Evolutionary conservation across 1,284 basidiomycete genomes (phyloP).

Genomic region (Neotropicomus parvogracilis): DNA sequence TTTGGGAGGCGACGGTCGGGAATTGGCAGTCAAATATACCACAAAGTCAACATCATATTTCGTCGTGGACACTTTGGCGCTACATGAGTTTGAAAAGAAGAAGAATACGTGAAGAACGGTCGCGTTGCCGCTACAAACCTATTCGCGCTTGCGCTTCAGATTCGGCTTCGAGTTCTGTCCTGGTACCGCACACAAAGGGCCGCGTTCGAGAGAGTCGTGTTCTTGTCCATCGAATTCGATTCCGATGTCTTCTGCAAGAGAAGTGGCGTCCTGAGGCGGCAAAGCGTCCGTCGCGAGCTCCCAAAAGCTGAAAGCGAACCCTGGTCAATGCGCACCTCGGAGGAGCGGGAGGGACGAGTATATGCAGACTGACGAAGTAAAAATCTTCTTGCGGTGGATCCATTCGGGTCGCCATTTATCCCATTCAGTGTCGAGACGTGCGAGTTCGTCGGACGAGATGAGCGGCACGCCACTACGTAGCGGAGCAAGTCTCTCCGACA

Average conservation of each 20-base stretch:
- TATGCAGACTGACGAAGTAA: slow-evolving; percentile 49
- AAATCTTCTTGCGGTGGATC: slow-evolving; percentile 64
- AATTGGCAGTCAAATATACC: too few species aligned
- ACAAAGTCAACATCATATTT: too few species aligned
- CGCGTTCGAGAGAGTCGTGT: slow-evolving; percentile 46
- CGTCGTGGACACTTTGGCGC: not conserved
- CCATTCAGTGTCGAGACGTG: slow-evolving; percentile 64
- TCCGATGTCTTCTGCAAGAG: slow-evolving; percentile 68
- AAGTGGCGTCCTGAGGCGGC: slow-evolving; percentile 56
- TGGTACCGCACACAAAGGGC: slow-evolving; percentile 18
- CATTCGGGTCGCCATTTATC: slow-evolving; percentile 68
- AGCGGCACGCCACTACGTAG: slow-evolving; percentile 63
- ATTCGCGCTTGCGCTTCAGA: slow-evolving; percentile 32
- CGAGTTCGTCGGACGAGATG: slow-evolving; percentile 63
- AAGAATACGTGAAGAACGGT: not conserved
- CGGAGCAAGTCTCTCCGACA: slow-evolving; percentile 52
- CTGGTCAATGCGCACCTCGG: too few species aligned
- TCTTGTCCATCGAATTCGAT: slow-evolving; percentile 70
- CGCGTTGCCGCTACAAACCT: slow-evolving; percentile 1
- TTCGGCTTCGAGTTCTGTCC: slow-evolving; percentile 17
- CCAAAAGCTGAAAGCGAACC: slow-evolving; percentile 55
- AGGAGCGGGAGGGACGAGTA: too few species aligned
- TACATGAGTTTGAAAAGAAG: not conserved
- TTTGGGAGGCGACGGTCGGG: too few species aligned
- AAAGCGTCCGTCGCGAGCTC: slow-evolving; percentile 63